Conservation (phyloP, 768 basidiomycete species). For the Megacollybia marginata region DNA sequence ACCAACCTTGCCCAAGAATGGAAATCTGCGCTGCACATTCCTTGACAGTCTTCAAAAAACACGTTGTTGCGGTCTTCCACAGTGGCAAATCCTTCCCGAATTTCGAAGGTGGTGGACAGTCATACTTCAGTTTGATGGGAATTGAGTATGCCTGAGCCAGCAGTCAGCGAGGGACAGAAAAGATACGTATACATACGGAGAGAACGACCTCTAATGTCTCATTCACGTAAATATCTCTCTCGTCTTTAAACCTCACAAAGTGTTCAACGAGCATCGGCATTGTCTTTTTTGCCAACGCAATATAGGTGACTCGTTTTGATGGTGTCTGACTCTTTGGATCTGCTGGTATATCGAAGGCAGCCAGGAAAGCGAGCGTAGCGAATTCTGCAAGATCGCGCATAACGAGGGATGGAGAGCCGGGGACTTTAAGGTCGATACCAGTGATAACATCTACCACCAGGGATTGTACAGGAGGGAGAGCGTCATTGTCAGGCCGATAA, state of each 20-base stretch:
- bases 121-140: constrained; percentile 91
- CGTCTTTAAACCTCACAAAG: constrained; percentile 59
- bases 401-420: constrained; percentile 63
- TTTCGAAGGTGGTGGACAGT: constrained; percentile 84
- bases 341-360: constrained; percentile 56
- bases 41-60: constrained; percentile 67
- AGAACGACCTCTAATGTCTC: constrained; percentile 82
- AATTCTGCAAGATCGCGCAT: constrained; percentile 84
- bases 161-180: not conserved
- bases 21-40: constrained; percentile 52
- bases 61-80: constrained; percentile 92
- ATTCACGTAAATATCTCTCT: constrained; percentile 59
- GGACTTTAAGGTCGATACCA: constrained; percentile 54
- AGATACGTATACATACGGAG: constrained; percentile 42
- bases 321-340: constrained; percentile 33
- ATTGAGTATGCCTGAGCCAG: constrained; percentile 69
- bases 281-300: constrained; percentile 79
- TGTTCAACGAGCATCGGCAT: constrained; percentile 84
- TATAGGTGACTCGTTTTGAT: constrained; percentile 75
- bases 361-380: constrained; percentile 79
- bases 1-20: constrained; percentile 40
- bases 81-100: constrained; percentile 82
- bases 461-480: constrained; percentile 68
- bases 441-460: constrained; percentile 67
- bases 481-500: constrained; percentile 83